A percentile compares a stretch with the other conserved stretches of the same genome.
Evolutionary conservation across 768 basidiomycete species (phyloP).

Genomic region (Dioszegia hungarica): DNA sequence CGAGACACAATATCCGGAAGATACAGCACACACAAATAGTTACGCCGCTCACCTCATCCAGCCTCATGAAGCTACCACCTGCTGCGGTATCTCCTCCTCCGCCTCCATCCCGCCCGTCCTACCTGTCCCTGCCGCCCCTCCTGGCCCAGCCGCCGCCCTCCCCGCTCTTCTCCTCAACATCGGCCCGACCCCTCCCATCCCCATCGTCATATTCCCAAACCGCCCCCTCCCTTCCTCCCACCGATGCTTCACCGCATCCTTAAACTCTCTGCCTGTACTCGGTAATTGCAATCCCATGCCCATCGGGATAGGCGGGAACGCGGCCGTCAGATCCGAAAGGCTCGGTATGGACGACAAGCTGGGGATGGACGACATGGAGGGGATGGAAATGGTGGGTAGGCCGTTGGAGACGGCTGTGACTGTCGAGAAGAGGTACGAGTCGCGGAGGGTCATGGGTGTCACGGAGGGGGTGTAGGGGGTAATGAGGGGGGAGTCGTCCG

Average conservation of each 20-base stretch:
- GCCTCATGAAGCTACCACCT: too few species aligned
- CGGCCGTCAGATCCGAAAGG: too few species aligned
- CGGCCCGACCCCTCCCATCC: not conserved
- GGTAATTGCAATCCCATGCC: not conserved
- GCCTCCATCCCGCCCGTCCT: not conserved
- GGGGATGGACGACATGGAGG: constrained; percentile 20
- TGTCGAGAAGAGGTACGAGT: constrained; percentile 15
- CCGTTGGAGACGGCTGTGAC: constrained; percentile 1
- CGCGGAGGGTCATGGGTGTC: constrained; percentile 19
- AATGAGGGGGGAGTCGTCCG: constrained; percentile 34
- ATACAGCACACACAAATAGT: too few species aligned
- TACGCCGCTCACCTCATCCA: too few species aligned
- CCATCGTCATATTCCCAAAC: constrained; percentile 9
- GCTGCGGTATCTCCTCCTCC: too few species aligned
- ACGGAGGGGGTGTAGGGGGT: constrained; percentile 33
- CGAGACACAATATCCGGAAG: too few species aligned
- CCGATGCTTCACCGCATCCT: constrained; percentile 31
- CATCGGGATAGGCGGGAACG: not conserved
- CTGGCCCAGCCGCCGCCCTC: not conserved
- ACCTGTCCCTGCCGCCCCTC: too few species aligned
- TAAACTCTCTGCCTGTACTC: constrained; percentile 23
- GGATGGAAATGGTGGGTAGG: constrained; percentile 12
- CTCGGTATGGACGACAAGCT: constrained; percentile 6
- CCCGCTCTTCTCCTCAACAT: constrained; percentile 5
- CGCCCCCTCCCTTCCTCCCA: constrained; percentile 38